Base-by-base conservation (phyloP, 495 filamentous ascomycete species). In the Aspergillus carlsbadensis region DNA sequence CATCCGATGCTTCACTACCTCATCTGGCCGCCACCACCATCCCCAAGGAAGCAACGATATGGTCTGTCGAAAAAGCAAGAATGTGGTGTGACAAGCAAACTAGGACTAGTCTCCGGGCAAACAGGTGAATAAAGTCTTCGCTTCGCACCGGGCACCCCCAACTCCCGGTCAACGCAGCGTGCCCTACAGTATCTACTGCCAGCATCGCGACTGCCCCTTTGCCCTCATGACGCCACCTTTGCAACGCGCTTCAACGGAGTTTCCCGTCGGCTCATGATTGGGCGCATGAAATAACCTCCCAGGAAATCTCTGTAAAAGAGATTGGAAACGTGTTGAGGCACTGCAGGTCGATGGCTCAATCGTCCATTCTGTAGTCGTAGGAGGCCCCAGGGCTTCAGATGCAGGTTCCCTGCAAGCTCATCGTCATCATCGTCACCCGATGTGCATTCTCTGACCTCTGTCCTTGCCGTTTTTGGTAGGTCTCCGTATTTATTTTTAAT, bases 321-420 rank as follows among this genome's bases (percentile, higher is more conserved):
- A 29, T 44, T 45, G 52, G 39, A 33, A 41, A 52, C 36, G 37
- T 52, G 49, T 52, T 40, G n/a, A 42, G 37, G 47, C 44, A 49
- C 21, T 44, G 26, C 41, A 47, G n/a, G 22, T 46, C 24, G 36
- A 17, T 37, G 40, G 41, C 24, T 45, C 40, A 37, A 36, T 36
- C 20, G 45, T 29, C 17, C n/a, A 15, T 18, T 10, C 2, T 15
- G 20, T 10, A 24, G 18, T 18, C 41, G 17, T 10, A 22, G 3
- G 6, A 7, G 18, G n/a, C 5, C 6, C 17, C n/a, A 2, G n/a
- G 42, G 21, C 10, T 21, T 13, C 26, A 37, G 42, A 52, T 57
- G 54, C 59, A 52, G 18, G 43, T n/a, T 43, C 35, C 52, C 35
- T 31, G n/a, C 40, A 43, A 10, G 7, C 5, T 18, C 40, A 15